phyloP scores from a whole-genome alignment of 2,329 filamentous ascomycete species.

The Fusarium sambucinum region DNA sequence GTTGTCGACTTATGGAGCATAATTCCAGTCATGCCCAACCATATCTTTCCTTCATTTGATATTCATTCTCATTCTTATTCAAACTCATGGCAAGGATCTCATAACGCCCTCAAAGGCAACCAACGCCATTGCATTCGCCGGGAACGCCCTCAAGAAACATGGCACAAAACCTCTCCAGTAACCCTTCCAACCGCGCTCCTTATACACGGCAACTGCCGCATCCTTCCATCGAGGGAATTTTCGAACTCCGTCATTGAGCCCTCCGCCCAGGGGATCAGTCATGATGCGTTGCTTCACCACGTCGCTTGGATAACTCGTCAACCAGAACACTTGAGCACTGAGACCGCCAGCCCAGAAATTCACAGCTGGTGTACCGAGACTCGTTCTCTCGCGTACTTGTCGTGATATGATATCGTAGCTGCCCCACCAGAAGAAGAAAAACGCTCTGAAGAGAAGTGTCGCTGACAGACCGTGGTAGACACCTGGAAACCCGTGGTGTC shows the following conservation, averaged over 20 bases:
- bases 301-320: conserved; percentile 90
- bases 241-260: conserved; percentile 73
- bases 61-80: conserved; percentile 1
- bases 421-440: conserved; percentile 99
- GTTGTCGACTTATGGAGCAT: background rate
- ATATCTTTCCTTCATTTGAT: background rate
- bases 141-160: conserved; percentile 93
- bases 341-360: conserved; percentile 98
- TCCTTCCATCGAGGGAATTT: conserved; percentile 82
- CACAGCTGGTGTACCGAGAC: conserved; percentile 79
- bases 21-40: background rate
- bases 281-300: conserved; percentile 97
- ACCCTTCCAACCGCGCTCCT: conserved; percentile 79
- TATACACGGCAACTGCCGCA: conserved; percentile 81
- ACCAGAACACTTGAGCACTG: conserved; percentile 94
- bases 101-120: conserved; percentile 95
- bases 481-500: conserved; percentile 79
- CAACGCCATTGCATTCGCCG: conserved; percentile 93
- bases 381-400: conserved; percentile 73
- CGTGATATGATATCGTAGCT: conserved; percentile 88
- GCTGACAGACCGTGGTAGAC: conserved; percentile 88
- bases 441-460: conserved; percentile 88
- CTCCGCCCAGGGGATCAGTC: conserved; percentile 88
- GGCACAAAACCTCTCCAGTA: conserved; percentile 96
- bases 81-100: conserved; percentile 68